Conservation (phyloP, 495 filamentous ascomycete genomes). For the Aspergillus ellipticus region DNA sequence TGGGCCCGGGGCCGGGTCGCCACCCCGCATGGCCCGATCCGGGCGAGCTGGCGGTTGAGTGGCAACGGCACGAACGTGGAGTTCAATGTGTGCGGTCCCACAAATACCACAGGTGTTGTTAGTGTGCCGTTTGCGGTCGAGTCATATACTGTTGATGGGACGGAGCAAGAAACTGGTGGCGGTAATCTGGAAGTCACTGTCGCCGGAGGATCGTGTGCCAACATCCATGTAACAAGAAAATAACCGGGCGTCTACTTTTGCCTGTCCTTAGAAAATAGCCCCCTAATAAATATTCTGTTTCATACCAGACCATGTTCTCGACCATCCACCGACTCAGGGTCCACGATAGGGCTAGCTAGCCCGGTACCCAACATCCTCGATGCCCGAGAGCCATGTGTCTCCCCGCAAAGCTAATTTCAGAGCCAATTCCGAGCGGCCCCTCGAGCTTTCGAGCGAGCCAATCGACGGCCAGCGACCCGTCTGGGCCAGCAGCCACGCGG, state of each 20-base stretch:
- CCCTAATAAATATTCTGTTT: too few relatives aligned
- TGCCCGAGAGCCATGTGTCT: not conserved
- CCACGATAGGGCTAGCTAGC: too few relatives aligned
- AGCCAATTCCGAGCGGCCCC: not conserved
- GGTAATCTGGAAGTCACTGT: not conserved
- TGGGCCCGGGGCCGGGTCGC: conserved; percentile 17
- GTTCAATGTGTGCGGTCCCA: conserved; percentile 4
- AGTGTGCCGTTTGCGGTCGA: not conserved
- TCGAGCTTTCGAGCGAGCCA: not conserved
- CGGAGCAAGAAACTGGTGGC: conserved; percentile 10
- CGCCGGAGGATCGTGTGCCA: not conserved
- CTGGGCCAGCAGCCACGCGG: not conserved
- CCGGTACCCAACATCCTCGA: too few relatives aligned
- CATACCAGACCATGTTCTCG: too few relatives aligned
- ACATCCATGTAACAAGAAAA: not conserved
- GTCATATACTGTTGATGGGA: conserved; percentile 55
- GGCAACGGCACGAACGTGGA: not conserved
- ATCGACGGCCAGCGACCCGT: not conserved
- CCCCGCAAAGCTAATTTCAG: not conserved
- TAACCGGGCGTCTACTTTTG: not conserved
- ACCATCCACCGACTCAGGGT: too few relatives aligned
- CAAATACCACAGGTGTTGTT: not conserved
- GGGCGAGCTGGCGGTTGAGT: conserved; percentile 1
- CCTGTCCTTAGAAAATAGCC: not conserved
- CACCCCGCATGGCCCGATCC: conserved; percentile 3